Base-by-base conservation (phyloP, 495 filamentous ascomycete species). In the Xylaria castorea region DNA sequence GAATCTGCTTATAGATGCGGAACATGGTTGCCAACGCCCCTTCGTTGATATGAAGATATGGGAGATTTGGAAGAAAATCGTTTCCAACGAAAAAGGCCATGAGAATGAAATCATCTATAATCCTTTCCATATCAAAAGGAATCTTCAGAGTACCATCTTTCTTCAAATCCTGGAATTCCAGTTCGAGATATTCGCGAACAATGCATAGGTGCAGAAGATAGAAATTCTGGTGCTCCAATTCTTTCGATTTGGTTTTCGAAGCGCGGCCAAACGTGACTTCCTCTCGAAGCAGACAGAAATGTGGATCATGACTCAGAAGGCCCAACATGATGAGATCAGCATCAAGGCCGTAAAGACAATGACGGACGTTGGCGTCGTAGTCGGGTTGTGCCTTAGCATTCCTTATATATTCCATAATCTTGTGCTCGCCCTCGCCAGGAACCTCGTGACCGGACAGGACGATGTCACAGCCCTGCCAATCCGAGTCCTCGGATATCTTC, bases 81-180 rank as follows among this genome's bases (percentile, higher is more conserved):
- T 99, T 99, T 80, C 97, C 97, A 79, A 99, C 94, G 79, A 99
- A 99, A 85, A 99, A 99, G 40, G 94, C 95, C 93, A 99, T 97
- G 53, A 99, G 88, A 78, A 99, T 98, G 82, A 99, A 98, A 85
- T 99, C 96, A 76, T 99, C 97, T 81, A 99, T 98, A 74, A 98
- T 89, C 72, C 92, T 90, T 81, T 99, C 97, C 92, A 98, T 92
- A 75, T 99, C 93, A 78, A 96, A 99, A 30, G 88, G 85, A 74
- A 97, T 93, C 38, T 84, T 85, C 77, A 98, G 86, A 73, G 84
- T 86, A 30, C 91, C 92, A n/a, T 91, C 88, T 75, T 91, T 81
- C 81, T 96, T 91, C 64, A 99, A 83, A 61, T 97, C 94, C 80
- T 98, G 95, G 77, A 99, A 99, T 80, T 99, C 97, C 76, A 97